Evolutionary conservation across 257 asterid genomes (phyloP), one percentile per base, ranked within the genome.

Genomic region (Solanum paucissectum): DNA sequence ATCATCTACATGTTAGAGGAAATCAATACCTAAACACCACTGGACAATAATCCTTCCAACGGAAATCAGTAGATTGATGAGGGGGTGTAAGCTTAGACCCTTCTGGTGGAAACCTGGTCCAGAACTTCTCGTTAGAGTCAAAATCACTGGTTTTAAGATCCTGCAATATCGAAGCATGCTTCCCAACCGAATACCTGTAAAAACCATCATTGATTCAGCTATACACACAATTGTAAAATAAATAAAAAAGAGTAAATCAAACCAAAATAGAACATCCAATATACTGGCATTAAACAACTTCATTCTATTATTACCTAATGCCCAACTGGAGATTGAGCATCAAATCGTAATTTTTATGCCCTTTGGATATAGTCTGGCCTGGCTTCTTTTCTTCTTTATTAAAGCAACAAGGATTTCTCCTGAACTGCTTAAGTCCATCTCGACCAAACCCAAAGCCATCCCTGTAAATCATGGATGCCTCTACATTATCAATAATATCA

Each of bases 301-400:
- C 25, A 44, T 44, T 79, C 40, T 14, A 79, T 72, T 68, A 73
- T 40, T 90, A 96, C 99, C 99, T 93, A 68, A 96, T 97, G 36
- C 99, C 99, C 94, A 97, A 84, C 87, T 97, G 99, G 89, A 97
- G 98, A 93, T 96, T 97, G 68, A 97, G 99, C 99, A 97, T 97
- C 89, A 97, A 92, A 55, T 94, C 98, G 60, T 97, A 97, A 87
- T 96, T 94, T 94, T 95, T 97, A 88, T 97, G 99, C 90, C 99
- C 99, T 89, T 94, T 96, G 2, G 96, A 92, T 74, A 97, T 96
- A 2, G 98, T 95, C 86, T 89, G 92, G 46, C 99, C 99, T 0
- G 99, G 97, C 85, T 94, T 97, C 98, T 95, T 97, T 85, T 87
- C 95, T 88, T 97, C 99, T 86, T 93, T 94, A 77, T 89, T 90